Percentiles rank a stretch among this genome's conserved stretches.
Evolutionary conservation across 169 alveolate species (phyloP).

Genomic region (Cryptosporidium muris): DNA sequence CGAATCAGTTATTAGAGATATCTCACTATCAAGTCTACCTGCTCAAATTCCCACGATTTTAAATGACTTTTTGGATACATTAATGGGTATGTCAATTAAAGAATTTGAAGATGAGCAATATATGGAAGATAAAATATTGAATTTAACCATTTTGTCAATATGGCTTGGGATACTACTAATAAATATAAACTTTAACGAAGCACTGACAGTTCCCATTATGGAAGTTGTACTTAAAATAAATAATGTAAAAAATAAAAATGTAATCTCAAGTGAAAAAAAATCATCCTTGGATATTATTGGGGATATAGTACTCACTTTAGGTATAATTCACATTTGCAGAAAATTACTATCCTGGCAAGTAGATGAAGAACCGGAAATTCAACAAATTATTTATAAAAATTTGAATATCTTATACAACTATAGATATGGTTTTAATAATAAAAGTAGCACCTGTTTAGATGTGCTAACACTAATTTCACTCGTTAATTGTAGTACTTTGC

Average conservation of each 20-base stretch:
- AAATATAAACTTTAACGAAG: slow-evolving; percentile 7
- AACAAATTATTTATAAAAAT: slow-evolving; percentile 4
- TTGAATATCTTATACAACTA: background rate
- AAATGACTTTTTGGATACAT: slow-evolving; percentile 13
- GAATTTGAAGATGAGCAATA: background rate
- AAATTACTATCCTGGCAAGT: slow-evolving; percentile 40
- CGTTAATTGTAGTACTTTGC: background rate
- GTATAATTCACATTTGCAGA: slow-evolving; percentile 37
- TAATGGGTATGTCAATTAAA: background rate
- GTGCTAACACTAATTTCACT: no score
- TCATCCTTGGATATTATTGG: background rate
- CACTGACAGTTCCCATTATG: background rate
- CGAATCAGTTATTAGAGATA: background rate
- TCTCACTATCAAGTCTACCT: slow-evolving; percentile 8
- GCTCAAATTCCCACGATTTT: slow-evolving; percentile 7
- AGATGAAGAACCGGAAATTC: slow-evolving; percentile 1
- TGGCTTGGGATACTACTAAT: slow-evolving; percentile 57
- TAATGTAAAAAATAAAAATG: slow-evolving; percentile 1
- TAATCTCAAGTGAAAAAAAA: background rate
- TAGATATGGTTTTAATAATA: no score
- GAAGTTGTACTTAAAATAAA: background rate
- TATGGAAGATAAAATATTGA: no score
- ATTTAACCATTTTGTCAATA: background rate
- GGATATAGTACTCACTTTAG: slow-evolving; percentile 10
- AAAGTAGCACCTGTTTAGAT: no score